Base-by-base conservation (phyloP, 352 stramenopile genomes). In the Aphanomyces stellatus region DNA sequence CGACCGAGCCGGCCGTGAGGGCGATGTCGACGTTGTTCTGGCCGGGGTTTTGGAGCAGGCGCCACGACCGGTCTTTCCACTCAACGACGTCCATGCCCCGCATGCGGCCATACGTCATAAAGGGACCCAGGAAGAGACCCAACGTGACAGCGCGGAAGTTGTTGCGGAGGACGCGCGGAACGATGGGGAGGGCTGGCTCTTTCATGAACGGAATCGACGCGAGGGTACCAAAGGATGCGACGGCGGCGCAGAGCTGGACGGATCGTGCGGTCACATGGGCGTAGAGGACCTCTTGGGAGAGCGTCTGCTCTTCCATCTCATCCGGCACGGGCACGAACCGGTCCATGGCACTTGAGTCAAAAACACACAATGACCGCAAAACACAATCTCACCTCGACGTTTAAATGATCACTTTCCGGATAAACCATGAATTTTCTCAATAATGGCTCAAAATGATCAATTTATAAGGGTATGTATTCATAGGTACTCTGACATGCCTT, bases 21-120 rank as follows among this genome's bases (percentile, higher is more conserved):
- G 17, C 49, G 28, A 35, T 57, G 49, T 57, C 49, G 27, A 30
- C 49, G 4, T 57, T 30, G 30, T 57, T 57, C 49, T 57, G 49
- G 22, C 49, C 25, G 10, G 49, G 49, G 49, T 57, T 57, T 37
- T 57, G 49, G 19, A 57, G 49, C 49, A 57, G 28, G n/a, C 49
- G 49, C 49, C 25, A 57, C 49, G 49, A 34, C 6, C 49, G 49
- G 30, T 57, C 49, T 57, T 57, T 15, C 49, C 25, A 57, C 6
- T 57, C 25, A 4, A 35, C 27, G 8, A 35, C 6, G 5, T 15
- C 19, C 33, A 34, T 15, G n/a, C 19, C 49, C n/a, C 33, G 49
- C 49, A 57, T 57, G 25, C 4, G 49, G 10, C 49, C 25, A 57
- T 34, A 57, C 0, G 49, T 57, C 49, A 34, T 57, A 13, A 34